Conservation (phyloP, 768 basidiomycete genomes). For the Tylopilus sp. region DNA sequence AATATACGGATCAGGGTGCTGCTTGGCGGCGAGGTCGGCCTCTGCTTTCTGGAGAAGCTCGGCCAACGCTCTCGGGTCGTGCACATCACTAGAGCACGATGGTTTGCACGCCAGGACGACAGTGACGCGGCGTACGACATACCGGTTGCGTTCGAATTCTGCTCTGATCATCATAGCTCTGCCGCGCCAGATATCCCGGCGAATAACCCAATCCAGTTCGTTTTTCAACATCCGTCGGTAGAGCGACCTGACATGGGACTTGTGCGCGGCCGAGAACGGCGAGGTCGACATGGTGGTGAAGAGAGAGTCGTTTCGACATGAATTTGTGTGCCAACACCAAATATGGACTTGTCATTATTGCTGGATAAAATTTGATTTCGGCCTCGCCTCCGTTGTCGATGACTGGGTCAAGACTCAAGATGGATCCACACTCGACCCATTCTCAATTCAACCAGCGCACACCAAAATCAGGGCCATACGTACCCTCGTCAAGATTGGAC, state of each 20-base stretch:
- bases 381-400: background rate
- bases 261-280: constrained; percentile 71
- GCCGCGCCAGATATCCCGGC: constrained; percentile 81
- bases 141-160: constrained; percentile 93
- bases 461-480: constrained; percentile 62
- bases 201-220: constrained; percentile 85
- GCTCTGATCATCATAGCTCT: constrained; percentile 86
- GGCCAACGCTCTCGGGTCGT: constrained; percentile 80
- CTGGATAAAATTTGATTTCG: background rate
- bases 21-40: constrained; percentile 56
- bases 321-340: constrained; percentile 16
- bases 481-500: constrained; percentile 45
- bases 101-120: background rate
- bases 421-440: constrained; percentile 76
- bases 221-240: constrained; percentile 87
- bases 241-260: constrained; percentile 85
- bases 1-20: constrained; percentile 92
- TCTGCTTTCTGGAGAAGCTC: constrained; percentile 79
- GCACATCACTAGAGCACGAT: constrained; percentile 56
- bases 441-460: constrained; percentile 74
- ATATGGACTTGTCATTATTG: constrained; percentile 9
- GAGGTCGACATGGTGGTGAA: constrained; percentile 45
- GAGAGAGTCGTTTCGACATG: background rate
- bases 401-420: constrained; percentile 40
- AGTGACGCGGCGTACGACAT: constrained; percentile 20